Evolutionary conservation across 495 filamentous ascomycete genomes (phyloP), one percentile per base, ranked within the genome.

Genomic region (Neurospora sp.): DNA sequence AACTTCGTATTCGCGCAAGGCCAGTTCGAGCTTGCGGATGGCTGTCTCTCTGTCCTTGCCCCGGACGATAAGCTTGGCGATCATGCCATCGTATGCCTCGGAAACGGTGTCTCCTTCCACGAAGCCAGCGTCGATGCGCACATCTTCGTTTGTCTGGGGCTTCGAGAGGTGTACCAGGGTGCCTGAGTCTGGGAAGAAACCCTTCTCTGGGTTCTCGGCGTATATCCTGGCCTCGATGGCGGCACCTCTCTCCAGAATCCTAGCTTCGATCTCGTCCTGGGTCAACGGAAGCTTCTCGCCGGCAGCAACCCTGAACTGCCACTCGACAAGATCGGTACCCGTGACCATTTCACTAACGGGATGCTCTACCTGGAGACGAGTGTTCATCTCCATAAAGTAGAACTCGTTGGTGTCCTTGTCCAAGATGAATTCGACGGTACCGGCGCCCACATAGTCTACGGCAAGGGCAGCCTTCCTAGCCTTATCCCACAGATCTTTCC

Each of bases 371-470:
- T 99, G 96, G 10, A 99, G 86, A 70, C 96, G 88, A 0, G 96
- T 98, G 83, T 99, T 99, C 96, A 98, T 98, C 82, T 99, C 96
- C 96, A 99, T 98, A 82, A 99, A 99, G 85, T 93, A 99, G 82
- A 98, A 98, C 61, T 94, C 87, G 9, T 91, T 92, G 0, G 91
- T 91, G 73, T 98, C 96, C 77, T 96, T 96, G 84, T 99, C 96
- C 72, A 99, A 94, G 73, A 99, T 99, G 81, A 98, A 99, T 79
- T 99, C 96, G 7, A 99, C 96, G 0, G 96, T 99, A 3, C 96
- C 96, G 27, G 96, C 96, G 27, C 96, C 96, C 77, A 96, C 92
- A 77, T 99, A 99, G 16, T 92, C 93, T 16, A 98, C 96, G 3
- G 96, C 95, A 61, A 94, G 81, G 1, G 96, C 96, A 16, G 96